A percentile compares a stretch with the other conserved stretches of the same genome.
Evolutionary conservation across 257 asterid species (phyloP).

Genomic region (Nicotiana attenuata): DNA sequence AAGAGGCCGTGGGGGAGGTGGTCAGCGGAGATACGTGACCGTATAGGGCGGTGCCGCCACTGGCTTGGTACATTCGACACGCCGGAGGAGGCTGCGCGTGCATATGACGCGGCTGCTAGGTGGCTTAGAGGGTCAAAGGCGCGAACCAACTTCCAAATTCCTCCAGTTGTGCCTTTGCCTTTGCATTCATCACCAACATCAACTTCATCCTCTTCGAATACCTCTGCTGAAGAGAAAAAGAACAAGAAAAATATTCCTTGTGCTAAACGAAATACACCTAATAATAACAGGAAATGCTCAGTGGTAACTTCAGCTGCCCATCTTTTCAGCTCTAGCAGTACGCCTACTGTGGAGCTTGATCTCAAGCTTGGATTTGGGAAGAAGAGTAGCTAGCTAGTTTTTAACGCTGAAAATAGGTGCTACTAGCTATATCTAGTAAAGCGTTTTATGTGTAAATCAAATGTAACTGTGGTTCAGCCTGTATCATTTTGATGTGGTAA

Average conservation of each 20-base stretch:
- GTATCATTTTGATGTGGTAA: not conserved
- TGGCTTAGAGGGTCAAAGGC: constrained; percentile 71
- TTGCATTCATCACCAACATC: not conserved
- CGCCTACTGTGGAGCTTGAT: constrained; percentile 45
- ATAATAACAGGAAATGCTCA: constrained; percentile 33
- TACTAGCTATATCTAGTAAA: not conserved
- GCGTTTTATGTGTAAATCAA: not conserved
- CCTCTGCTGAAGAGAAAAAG: constrained; percentile 1
- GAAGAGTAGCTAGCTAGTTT: not conserved
- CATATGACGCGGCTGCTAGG: constrained; percentile 91
- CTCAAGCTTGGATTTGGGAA: constrained; percentile 26
- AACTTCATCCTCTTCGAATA: constrained; percentile 19
- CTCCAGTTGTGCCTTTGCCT: constrained; percentile 42
- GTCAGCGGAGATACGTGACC: constrained; percentile 91
- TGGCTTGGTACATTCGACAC: constrained; percentile 92
- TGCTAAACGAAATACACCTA: not conserved
- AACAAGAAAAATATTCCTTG: not conserved
- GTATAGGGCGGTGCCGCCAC: constrained; percentile 83
- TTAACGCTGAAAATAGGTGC: too few relatives aligned
- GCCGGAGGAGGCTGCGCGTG: constrained; percentile 87
- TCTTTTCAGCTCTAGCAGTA: constrained; percentile 35
- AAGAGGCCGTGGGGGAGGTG: constrained; percentile 93
- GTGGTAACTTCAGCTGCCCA: constrained; percentile 61
- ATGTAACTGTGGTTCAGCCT: not conserved
- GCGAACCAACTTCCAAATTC: constrained; percentile 57